These are phyloP conservation scores for Bipolaris oryzae DNA, from an alignment of 2,329 filamentous ascomycete genomes.

Conservation along the genomic window DNA sequence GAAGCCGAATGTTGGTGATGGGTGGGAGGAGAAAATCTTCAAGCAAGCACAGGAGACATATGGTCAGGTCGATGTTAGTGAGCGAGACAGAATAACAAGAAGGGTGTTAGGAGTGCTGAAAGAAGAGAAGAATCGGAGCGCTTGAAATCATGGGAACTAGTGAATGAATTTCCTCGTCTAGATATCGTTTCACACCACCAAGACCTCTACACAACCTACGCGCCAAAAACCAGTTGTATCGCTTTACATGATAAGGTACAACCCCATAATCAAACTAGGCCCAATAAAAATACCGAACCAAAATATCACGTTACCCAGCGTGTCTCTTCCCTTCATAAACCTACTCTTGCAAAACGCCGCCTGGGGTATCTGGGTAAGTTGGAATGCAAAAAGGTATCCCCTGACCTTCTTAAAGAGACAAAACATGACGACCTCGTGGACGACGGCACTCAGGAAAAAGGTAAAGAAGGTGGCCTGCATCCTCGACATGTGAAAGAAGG, in stretches of 20 bases:
- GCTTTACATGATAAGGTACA: conserved; percentile 57
- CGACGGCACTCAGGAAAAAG: conserved; percentile 72
- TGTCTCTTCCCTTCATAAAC: conserved; percentile 66
- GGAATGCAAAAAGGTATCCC: conserved; percentile 73
- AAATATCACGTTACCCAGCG: conserved; percentile 75
- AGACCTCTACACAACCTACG: neutral
- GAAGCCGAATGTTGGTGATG: conserved; percentile 49
- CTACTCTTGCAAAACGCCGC: conserved; percentile 70
- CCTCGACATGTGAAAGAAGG: conserved; percentile 71
- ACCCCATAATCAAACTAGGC: conserved; percentile 65
- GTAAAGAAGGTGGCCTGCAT: conserved; percentile 76
- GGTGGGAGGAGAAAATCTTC: conserved; percentile 57
- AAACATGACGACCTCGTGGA: conserved; percentile 81
- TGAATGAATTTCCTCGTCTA: neutral
- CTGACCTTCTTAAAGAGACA: conserved; percentile 79
- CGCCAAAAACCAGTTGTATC: neutral
- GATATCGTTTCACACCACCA: neutral
- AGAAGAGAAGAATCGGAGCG: conserved; percentile 30
- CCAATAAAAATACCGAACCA: conserved; percentile 81
- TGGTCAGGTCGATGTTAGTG: conserved; percentile 50
- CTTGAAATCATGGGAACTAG: neutral
- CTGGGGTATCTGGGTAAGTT: conserved; percentile 76
- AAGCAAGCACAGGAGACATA: conserved; percentile 55
- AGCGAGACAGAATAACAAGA: conserved; percentile 52
- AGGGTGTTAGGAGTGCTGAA: conserved; percentile 49